Evolutionary conservation across 2,329 filamentous ascomycete genomes (phyloP), one percentile per base, ranked within the genome.

Genomic region (Purpureocillium lavendulum): DNA sequence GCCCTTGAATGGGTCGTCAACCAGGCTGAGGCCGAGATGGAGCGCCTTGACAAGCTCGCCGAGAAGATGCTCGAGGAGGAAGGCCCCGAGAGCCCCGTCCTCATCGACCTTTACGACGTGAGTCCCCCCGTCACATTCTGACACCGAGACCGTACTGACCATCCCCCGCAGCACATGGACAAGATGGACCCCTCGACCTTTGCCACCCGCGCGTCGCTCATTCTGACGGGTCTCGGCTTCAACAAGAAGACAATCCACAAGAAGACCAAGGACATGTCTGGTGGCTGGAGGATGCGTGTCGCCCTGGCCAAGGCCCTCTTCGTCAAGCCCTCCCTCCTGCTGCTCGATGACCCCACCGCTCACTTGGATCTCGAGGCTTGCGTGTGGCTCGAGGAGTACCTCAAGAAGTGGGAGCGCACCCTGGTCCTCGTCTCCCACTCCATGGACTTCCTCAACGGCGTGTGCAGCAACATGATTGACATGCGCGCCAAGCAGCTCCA

Each of bases 241-340:
- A 95, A 98, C 82, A 97, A 97, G 75, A 70, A 68, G 53, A 98
- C 94, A 41, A 97, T 98, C 60, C 73, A 94, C 67, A 98, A 98
- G 80, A 96, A 94, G 81, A 98, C 94, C 56, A 98, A 97, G 79
- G 94, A 98, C 65, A 98, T 98, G 94, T 98, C 92, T 50, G 92
- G 92, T 87, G 92, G 92, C 55, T 98, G 92, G 92, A 82, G 90
- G 75, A 98, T 98, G 92, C 87, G 94, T 77, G 92, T 98, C 43
- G 92, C 92, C 42, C 82, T 98, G 45, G 92, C 77, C 61, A 96
- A 97, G 75, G 92, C 92, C 42, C 82, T 98, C 39, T 98, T 98
- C 73, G 90, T 98, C 69, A 94, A 94, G 77, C 92, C 94, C 29
- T 92, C 88, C 14, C 76, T 98, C 42, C 80, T 98, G 37, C 77